Percentiles rank a stretch among this genome's conserved stretches.
phyloP scores from a whole-genome alignment of 2,329 filamentous ascomycete species.

The Aspergillus persii region DNA sequence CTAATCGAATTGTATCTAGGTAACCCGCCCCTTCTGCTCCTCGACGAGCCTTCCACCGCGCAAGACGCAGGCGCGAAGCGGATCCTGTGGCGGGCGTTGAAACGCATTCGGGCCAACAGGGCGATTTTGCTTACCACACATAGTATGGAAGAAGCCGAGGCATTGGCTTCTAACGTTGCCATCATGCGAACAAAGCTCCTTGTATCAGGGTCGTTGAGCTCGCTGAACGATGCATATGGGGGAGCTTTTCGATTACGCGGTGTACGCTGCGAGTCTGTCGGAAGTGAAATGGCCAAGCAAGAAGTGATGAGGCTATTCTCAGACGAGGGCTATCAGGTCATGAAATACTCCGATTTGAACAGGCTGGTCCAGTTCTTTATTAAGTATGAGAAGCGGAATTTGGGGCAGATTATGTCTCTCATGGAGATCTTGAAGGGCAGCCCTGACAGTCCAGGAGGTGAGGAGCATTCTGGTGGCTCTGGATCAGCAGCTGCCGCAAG shows the following conservation, averaged over 20 bases:
- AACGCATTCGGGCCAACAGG: constrained; percentile 24
- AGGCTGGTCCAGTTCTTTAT: constrained; percentile 1
- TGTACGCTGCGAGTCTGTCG: neutral
- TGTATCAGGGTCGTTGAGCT: constrained; percentile 1
- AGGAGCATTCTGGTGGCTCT: neutral
- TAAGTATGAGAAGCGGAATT: neutral
- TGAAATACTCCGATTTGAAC: constrained; percentile 1
- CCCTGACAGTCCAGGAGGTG: too few species aligned
- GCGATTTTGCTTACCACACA: constrained; percentile 38
- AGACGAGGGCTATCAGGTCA: neutral
- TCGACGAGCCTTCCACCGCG: neutral
- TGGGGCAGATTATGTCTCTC: neutral
- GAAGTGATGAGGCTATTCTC: neutral
- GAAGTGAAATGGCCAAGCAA: neutral
- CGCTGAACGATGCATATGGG: neutral
- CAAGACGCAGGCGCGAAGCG: neutral
- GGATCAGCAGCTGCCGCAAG: neutral
- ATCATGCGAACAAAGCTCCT: constrained; percentile 35
- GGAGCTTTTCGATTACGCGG: neutral
- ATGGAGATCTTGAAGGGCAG: neutral
- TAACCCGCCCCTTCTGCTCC: neutral
- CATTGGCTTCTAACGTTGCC: constrained; percentile 33
- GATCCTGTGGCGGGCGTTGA: constrained; percentile 30
- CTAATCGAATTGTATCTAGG: neutral
- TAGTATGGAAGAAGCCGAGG: constrained; percentile 38